A percentile compares a stretch with the other conserved stretches of the same genome.
Conservation (phyloP, 2,329 filamentous ascomycete species). For the Ascochyta clinopodiicola region DNA sequence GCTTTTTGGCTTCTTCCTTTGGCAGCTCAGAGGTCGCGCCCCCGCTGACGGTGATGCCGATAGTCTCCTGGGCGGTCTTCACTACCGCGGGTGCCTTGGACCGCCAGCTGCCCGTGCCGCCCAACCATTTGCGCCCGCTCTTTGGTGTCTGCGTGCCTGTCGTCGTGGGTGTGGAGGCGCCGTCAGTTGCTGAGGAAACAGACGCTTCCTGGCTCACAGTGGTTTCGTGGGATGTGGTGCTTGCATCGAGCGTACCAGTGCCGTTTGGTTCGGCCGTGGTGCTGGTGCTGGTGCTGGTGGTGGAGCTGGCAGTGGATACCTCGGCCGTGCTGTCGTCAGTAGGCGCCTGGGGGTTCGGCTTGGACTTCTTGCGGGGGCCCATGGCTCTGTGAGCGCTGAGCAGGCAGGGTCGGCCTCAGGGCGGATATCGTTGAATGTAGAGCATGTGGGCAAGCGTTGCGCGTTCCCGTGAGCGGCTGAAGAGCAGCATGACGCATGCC, state of each 20-base stretch:
- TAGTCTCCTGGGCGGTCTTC: constrained; percentile 55
- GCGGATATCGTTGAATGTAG: constrained; percentile 7
- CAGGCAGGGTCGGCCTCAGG: constrained; percentile 13
- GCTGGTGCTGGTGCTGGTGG: background rate
- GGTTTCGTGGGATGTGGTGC: constrained; percentile 23
- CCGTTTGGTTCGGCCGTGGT: no score
- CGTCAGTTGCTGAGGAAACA: constrained; percentile 21
- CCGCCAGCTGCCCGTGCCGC: constrained; percentile 52
- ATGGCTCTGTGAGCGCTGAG: constrained; percentile 39
- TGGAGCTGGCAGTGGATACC: constrained; percentile 1
- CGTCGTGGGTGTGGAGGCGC: constrained; percentile 22
- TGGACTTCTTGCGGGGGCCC: constrained; percentile 52
- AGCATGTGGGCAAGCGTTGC: constrained; percentile 9
- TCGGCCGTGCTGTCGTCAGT: constrained; percentile 17
- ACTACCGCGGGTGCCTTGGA: constrained; percentile 56
- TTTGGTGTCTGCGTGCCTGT: constrained; percentile 28
- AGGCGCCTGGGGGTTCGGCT: constrained; percentile 46
- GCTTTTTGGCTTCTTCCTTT: constrained; percentile 36
- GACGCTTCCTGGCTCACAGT: constrained; percentile 21
- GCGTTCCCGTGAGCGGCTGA: constrained; percentile 15
- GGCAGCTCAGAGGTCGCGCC: constrained; percentile 52
- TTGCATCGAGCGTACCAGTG: constrained; percentile 9
- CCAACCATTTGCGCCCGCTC: constrained; percentile 51
- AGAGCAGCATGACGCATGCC: constrained; percentile 3
- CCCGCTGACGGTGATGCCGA: constrained; percentile 51